Percentiles rank a stretch among this genome's conserved stretches.
These are phyloP conservation scores for Sabuloglossum arenarium DNA, from an alignment of 495 filamentous ascomycete genomes.

Conservation along the genomic window DNA sequence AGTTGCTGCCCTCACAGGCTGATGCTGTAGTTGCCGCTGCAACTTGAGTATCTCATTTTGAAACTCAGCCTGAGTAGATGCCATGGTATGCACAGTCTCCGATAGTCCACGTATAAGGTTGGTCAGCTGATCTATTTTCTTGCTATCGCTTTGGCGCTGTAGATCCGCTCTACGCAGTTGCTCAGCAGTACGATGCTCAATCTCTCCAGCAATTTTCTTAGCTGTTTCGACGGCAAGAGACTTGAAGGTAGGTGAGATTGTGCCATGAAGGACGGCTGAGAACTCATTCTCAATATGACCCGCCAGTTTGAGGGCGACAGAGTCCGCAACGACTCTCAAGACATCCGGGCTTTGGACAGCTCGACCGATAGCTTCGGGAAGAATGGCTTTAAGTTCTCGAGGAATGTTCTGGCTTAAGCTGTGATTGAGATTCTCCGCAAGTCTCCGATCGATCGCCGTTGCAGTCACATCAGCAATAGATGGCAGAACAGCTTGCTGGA, in stretches of 20 bases:
- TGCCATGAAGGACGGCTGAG: conserved; percentile 32
- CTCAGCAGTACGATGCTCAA: conserved; percentile 42
- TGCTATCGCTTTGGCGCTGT: conserved; percentile 45
- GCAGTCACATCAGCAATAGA: conserved; percentile 27
- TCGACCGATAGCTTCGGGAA: conserved; percentile 33
- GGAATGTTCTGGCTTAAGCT: conserved; percentile 22
- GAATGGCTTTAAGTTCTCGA: conserved; percentile 28
- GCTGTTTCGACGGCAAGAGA: conserved; percentile 33
- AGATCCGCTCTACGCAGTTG: conserved; percentile 43
- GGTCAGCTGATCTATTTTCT: conserved; percentile 70
- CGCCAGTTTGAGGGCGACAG: conserved; percentile 40
- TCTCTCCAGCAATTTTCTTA: conserved; percentile 37
- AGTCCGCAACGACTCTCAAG: conserved; percentile 47
- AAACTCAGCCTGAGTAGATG: conserved; percentile 37
- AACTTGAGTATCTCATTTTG: conserved; percentile 35
- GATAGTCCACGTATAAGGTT: conserved; percentile 46
- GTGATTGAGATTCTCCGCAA: conserved; percentile 30
- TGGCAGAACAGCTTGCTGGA: conserved; percentile 43
- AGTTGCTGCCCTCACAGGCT: conserved; percentile 12
- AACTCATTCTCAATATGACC: conserved; percentile 49
- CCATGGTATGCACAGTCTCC: conserved; percentile 52
- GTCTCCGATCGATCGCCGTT: conserved; percentile 35
- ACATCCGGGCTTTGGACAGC: conserved; percentile 50
- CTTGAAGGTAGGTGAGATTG: conserved; percentile 43
- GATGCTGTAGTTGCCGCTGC: conserved; percentile 23